Evolutionary conservation across 345 rosid species (phyloP).

Genomic region (Lumnitzera littorea): DNA sequence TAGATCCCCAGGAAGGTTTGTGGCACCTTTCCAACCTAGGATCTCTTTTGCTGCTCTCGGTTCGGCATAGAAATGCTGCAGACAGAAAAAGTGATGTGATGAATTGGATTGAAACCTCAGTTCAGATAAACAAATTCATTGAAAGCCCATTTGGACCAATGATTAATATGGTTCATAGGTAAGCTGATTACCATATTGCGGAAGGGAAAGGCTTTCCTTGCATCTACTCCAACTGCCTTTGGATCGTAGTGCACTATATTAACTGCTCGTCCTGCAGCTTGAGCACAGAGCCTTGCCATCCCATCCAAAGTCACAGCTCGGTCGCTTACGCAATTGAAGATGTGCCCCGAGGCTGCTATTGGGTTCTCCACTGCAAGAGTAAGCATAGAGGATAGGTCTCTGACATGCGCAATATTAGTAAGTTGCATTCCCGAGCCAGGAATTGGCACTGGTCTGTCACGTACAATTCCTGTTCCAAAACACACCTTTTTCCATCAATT

Average conservation of each 20-base stretch:
- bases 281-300: conserved; percentile 88
- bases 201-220: conserved; percentile 94
- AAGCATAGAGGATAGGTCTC: conserved; percentile 86
- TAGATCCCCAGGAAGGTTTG: conserved; percentile 77
- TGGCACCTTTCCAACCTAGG: conserved; percentile 63
- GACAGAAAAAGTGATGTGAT: not conserved
- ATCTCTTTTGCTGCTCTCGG: conserved; percentile 91
- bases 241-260: conserved; percentile 88
- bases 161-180: no score
- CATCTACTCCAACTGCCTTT: conserved; percentile 69
- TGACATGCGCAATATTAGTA: conserved; percentile 72
- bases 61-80: conserved; percentile 91
- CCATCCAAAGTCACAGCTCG: conserved; percentile 92
- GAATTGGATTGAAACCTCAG: not conserved
- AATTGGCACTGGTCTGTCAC: conserved; percentile 79
- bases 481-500: not conserved
- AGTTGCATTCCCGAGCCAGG: conserved; percentile 96
- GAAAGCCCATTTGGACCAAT: no score
- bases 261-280: conserved; percentile 66
- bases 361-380: conserved; percentile 69
- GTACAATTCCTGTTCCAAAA: conserved; percentile 56
- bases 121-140: no score
- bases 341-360: conserved; percentile 53
- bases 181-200: conserved; percentile 60
- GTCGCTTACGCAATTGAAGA: conserved; percentile 86